phyloP scores from a whole-genome alignment of 176 grass and related monocot species.

The Triticum aestivum region IWGSC_CS_RefSeq_v2.1 NC_057801.1:582430676-582431175 shows the following conservation, averaged over 20 bases:
- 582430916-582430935: conserved; percentile 37
- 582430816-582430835: not conserved
- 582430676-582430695: conserved; percentile 14
- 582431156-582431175: conserved; percentile 20
- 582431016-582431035: conserved; percentile 39
- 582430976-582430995: not conserved
- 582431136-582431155: conserved; percentile 11
- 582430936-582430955: conserved; percentile 32
- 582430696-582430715: conserved; percentile 12
- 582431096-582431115: conserved; percentile 10
- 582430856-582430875: not conserved
- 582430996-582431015: not conserved
- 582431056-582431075: conserved; percentile 18
- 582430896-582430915: conserved; percentile 21
- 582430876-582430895: conserved; percentile 12
- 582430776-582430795: not conserved
- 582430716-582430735: conserved; percentile 11
- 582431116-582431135: not conserved
- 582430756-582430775: conserved; percentile 34
- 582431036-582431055: conserved; percentile 23
- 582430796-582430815: not conserved
- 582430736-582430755: conserved; percentile 1
- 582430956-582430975: not conserved
- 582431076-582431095: not conserved
- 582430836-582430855: not conserved